Evolutionary conservation across 2,329 filamentous ascomycete species (phyloP), one percentile per base, ranked within the genome.

Genomic region (Curvularia hawaiiensis): DNA sequence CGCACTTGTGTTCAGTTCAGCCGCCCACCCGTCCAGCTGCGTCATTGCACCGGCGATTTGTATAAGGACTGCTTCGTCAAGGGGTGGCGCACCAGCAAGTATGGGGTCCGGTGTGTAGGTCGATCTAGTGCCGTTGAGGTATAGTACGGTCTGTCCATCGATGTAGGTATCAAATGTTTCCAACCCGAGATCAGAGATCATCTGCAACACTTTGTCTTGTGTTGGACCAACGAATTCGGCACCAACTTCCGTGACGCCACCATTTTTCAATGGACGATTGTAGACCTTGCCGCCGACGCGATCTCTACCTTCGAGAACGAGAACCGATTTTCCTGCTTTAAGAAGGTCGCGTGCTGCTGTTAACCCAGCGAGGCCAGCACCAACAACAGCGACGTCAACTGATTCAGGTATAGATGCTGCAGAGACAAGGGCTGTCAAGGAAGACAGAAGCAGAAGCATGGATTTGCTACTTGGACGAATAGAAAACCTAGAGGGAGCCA

Each of bases 261-360:
- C 64, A 47, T 66, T 67, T n/a, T 54, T 53, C 22, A 68, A 47
- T 22, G 50, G 57, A 10, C 54, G 24, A 28, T 66, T 69, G 22
- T 56, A 82, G 0, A 80, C 83, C 68, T 85, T 85, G 7, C 83
- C 83, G 0, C 83, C 83, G 0, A 84, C 79, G 0, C 80, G 77
- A 40, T 82, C 75, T 4, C 79, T 74, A 1, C 82, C 82, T 61
- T 85, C 83, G 1, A 85, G 69, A 0, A 85, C 74, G 0, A 79
- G 55, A n/a, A 74, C 72, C 0, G 75, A 76, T 5, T 80, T 65
- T 1, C 79, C 78, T 0, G 75, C 74, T 1, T 66, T 50, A 4
- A 75, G 65, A 3, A 81, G 10, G 79, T 73, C 18, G 74, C 77
- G 18, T 1, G 68, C 65, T 22, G 71, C 63, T 2, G 60, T 53